Evolutionary conservation across 495 filamentous ascomycete genomes (phyloP), one percentile per base, ranked within the genome.

Genomic region (Penicillium ochrochloron): DNA sequence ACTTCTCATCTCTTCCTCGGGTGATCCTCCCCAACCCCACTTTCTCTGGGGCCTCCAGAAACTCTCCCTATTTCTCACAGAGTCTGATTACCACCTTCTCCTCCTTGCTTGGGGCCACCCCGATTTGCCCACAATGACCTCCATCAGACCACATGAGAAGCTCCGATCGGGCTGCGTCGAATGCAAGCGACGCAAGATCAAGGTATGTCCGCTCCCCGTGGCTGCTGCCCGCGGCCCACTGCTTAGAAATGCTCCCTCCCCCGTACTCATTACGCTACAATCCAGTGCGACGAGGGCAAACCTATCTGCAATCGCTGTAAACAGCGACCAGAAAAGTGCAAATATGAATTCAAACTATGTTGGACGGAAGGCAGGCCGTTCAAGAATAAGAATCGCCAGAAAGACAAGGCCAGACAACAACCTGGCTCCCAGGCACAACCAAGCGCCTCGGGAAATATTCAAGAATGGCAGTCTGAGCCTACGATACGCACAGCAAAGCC

Each of bases 331-430:
- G 59, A 61, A 1, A 61, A 61, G 21, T 61, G 59, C 59, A 61
- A 55, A 61, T 61, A 61, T 25, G 59, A 61, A 27, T 61, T 61
- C 35, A 61, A 61, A 29, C 59, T 61, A 19, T 61, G 48, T 6
- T 61, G 59, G 59, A 61, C 59, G 37, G 59, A 52, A 51, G 59
- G 59, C 21, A 41, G 59, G 23, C 59, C 59, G 7, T 61, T 61
- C 50, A 61, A 61, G 25, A 53, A 53, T 14, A 53, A 53, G 25
- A 61, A 61, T 23, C 59, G 59, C 21, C 50, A 53, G 50, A 53
- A 53, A 33, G 50, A 53, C 21, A 27, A 33, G 25, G 29, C 25
- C 31, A 25, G 42, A 23, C 42, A 48, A 7, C 42, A 48, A 48
- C 42, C 11, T 17, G 14, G 3, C 23, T 48, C 42, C 21, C 21